A percentile compares a stretch with the other conserved stretches of the same genome.
These are phyloP conservation scores for Colletotrichum trifolii DNA, from an alignment of 2,329 filamentous ascomycete species.

Conservation along the genomic window DNA sequence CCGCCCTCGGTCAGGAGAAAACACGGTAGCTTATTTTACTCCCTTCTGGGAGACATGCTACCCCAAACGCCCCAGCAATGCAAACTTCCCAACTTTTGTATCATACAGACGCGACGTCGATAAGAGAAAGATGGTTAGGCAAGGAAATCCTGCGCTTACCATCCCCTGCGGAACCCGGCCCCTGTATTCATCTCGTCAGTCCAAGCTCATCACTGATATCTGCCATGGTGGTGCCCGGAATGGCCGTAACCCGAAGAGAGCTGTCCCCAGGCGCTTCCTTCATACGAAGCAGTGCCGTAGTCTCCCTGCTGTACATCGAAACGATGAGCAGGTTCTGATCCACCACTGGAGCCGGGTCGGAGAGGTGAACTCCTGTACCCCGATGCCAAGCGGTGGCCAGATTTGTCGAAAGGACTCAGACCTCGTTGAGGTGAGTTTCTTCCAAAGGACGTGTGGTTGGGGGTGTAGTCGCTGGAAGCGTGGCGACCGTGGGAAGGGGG, in stretches of 20 bases:
- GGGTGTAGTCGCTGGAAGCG: constrained; percentile 55
- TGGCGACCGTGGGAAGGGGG: constrained; percentile 53
- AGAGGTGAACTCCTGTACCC: constrained; percentile 65
- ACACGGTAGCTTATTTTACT: neutral
- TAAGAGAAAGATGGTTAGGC: neutral
- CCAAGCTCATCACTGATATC: constrained; percentile 46
- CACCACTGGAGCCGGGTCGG: constrained; percentile 58
- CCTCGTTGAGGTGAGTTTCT: constrained; percentile 47
- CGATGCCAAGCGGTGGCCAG: constrained; percentile 49
- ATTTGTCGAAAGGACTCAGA: constrained; percentile 59
- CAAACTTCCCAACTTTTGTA: constrained; percentile 23
- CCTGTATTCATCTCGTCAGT: constrained; percentile 27
- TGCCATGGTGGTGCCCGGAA: constrained; percentile 49
- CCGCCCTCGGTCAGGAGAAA: no score
- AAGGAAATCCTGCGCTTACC: constrained; percentile 16
- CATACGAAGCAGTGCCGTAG: constrained; percentile 7
- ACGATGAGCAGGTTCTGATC: constrained; percentile 50
- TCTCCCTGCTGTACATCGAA: constrained; percentile 36
- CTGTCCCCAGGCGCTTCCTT: constrained; percentile 44
- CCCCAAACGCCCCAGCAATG: constrained; percentile 31
- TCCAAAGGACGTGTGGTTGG: constrained; percentile 38
- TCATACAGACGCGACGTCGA: constrained; percentile 25
- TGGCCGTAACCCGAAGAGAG: constrained; percentile 45
- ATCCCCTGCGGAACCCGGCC: constrained; percentile 27
- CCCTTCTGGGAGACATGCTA: neutral